Evolutionary conservation across 2,329 filamentous ascomycete species (phyloP).

Genomic region (Chlorencoelia australis): DNA sequence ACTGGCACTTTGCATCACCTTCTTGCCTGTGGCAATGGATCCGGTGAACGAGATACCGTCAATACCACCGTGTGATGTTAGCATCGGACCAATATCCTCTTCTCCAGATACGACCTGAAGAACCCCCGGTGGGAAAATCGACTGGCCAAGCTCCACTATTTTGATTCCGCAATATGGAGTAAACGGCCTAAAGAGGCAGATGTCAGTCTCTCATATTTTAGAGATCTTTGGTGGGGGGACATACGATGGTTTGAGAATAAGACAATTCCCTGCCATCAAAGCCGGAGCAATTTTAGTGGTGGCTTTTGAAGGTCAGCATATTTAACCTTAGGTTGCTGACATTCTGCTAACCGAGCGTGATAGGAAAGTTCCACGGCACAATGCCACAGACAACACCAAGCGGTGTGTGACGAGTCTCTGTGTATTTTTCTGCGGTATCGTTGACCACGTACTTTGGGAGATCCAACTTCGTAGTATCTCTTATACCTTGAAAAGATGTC

Average conservation of each 20-base stretch:
- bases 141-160: too few relatives aligned
- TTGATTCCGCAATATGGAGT: too few relatives aligned
- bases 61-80: conserved; percentile 30
- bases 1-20: conserved; percentile 32
- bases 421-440: conserved; percentile 13
- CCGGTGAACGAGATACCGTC: conserved; percentile 34
- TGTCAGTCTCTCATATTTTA: too few relatives aligned
- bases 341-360: too few relatives aligned
- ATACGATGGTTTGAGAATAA: conserved; percentile 53
- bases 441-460: conserved; percentile 31
- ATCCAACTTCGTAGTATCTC: conserved; percentile 31
- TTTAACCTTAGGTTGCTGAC: too few relatives aligned
- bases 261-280: conserved; percentile 47
- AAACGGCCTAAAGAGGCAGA: too few relatives aligned
- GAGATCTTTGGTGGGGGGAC: too few relatives aligned
- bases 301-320: too few relatives aligned
- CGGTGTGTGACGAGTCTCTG: conserved; percentile 29
- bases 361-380: conserved; percentile 47
- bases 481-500: conserved; percentile 28
- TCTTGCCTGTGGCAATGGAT: conserved; percentile 29
- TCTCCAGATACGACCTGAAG: conserved; percentile 33
- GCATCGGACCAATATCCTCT: conserved; percentile 28
- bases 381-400: conserved; percentile 43
- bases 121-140: too few relatives aligned
- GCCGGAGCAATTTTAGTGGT: conserved; percentile 48